Conservation (phyloP, 2,329 filamentous ascomycete species). For the Tolypocladium inflatum region DNA sequence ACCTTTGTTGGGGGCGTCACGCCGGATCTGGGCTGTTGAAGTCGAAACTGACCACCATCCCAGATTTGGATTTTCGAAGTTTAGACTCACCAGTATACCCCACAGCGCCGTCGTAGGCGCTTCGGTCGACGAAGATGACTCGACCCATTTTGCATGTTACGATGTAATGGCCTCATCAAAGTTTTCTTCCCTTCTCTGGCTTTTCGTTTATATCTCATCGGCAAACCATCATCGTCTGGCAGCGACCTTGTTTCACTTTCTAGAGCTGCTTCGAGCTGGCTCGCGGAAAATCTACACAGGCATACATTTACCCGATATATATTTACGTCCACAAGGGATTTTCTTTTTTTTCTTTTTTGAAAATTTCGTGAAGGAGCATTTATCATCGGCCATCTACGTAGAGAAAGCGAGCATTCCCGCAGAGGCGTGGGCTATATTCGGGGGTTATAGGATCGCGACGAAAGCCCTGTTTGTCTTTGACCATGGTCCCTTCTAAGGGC, state of each 20-base stretch:
- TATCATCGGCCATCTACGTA: neutral
- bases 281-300: neutral
- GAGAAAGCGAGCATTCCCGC: neutral
- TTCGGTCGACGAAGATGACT: neutral
- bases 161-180: conserved; percentile 6
- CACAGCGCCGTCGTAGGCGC: conserved; percentile 5
- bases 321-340: neutral
- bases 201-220: neutral
- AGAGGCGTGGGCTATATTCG: neutral
- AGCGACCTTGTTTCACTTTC: neutral
- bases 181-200: neutral
- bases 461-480: neutral
- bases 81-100: conserved; percentile 20
- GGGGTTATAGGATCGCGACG: neutral
- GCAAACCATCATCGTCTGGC: neutral
- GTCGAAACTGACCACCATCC: conserved; percentile 13
- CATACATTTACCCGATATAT: neutral
- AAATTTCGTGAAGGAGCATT: neutral
- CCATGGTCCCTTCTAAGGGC: neutral
- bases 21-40: neutral
- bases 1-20: neutral
- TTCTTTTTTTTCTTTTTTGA: neutral
- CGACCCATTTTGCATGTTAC: conserved; percentile 7
- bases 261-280: neutral
- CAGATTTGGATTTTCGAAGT: conserved; percentile 39